Evolutionary conservation across 2,329 filamentous ascomycete genomes (phyloP), one percentile per base, ranked within the genome.

Genomic region (Talaromyces sp.): DNA sequence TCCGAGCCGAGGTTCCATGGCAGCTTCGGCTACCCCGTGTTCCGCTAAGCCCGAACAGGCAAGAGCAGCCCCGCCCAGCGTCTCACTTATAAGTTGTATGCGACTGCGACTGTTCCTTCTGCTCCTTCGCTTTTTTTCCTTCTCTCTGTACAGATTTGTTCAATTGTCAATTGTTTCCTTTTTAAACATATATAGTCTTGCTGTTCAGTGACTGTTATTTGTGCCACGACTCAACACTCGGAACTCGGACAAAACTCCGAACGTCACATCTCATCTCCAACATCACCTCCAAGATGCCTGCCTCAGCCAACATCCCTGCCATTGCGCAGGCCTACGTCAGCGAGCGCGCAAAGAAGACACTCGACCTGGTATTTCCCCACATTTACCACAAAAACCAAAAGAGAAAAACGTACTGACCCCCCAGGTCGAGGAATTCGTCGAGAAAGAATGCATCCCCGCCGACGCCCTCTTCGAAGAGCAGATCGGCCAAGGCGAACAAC

Each of bases 391-490:
- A 7, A n/a, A 38, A 38, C 2, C 3, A 14, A 17, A n/a, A n/a
- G 27, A 29, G 3, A n/a, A 4, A 21, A 38, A 11, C 6, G 2
- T 35, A 43, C 51, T 50, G 32, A 29, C 43, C 3, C 10, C 1
- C 32, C 65, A 86, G 84, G 90, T 99, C 67, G 91, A 93, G 80
- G 91, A 92, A 76, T 99, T 99, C 70, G 94, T 99, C 68, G 90
- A 97, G 73, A 92, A 96, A 77, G 92, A 96, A 81, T 99, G 90
- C 75, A 88, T 92, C 66, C 89, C 89, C 62, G 90, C 91, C 73
- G 93, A 97, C 72, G 81, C 88, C 60, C 84, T 97, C 65, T 88
- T 89, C 74, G 80, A 86, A 61, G 90, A 91, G 67, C 90, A 95
- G 77, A 82, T 95, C 58, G 92, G 91, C 68, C 77, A 87, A 62